These are phyloP conservation scores for Aspergillus coremiiformis DNA, from an alignment of 495 filamentous ascomycete species.

Conservation along the genomic window DNA sequence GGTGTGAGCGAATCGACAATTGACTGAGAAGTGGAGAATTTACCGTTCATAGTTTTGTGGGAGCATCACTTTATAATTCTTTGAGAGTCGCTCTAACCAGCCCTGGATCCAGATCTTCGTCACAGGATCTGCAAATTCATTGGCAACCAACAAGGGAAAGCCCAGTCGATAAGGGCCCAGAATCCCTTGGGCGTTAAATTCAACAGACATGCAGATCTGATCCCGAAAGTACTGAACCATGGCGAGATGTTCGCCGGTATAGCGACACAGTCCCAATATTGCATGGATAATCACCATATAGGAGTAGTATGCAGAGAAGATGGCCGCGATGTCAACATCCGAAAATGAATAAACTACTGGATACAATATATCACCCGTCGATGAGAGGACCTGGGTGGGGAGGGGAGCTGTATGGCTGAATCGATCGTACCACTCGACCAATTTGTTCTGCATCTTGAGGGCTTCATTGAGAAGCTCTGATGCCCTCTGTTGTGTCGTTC, in stretches of 20 bases:
- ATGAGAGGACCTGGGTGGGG: slow-evolving; percentile 19
- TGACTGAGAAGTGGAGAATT: too few relatives aligned
- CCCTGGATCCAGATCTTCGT: slow-evolving; percentile 24
- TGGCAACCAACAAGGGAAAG: slow-evolving; percentile 26
- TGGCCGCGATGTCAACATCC: slow-evolving; percentile 18
- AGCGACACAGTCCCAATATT: slow-evolving; percentile 18
- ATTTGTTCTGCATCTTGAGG: slow-evolving; percentile 19
- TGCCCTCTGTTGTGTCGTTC: slow-evolving; percentile 8
- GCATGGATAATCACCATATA: slow-evolving; percentile 31
- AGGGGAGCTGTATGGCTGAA: slow-evolving; percentile 16
- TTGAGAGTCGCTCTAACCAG: slow-evolving; percentile 22
- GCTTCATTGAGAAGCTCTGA: slow-evolving; percentile 15
- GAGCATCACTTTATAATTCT: slow-evolving; percentile 20
- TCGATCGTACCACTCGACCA: slow-evolving; percentile 21
- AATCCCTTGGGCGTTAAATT: slow-evolving; percentile 23
- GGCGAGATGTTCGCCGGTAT: slow-evolving; percentile 22
- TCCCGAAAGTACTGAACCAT: slow-evolving; percentile 26
- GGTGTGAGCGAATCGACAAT: too few relatives aligned
- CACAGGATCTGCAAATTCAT: slow-evolving; percentile 22
- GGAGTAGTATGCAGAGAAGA: slow-evolving; percentile 28
- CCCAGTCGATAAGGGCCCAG: slow-evolving; percentile 29
- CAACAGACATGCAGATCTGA: slow-evolving; percentile 32
- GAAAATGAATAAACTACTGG: slow-evolving; percentile 22
- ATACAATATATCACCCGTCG: slow-evolving; percentile 16
- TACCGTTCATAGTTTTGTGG: slow-evolving; percentile 16